Base-by-base conservation (phyloP, 495 filamentous ascomycete species). In the Rostrohypoxylon terebratum region DNA sequence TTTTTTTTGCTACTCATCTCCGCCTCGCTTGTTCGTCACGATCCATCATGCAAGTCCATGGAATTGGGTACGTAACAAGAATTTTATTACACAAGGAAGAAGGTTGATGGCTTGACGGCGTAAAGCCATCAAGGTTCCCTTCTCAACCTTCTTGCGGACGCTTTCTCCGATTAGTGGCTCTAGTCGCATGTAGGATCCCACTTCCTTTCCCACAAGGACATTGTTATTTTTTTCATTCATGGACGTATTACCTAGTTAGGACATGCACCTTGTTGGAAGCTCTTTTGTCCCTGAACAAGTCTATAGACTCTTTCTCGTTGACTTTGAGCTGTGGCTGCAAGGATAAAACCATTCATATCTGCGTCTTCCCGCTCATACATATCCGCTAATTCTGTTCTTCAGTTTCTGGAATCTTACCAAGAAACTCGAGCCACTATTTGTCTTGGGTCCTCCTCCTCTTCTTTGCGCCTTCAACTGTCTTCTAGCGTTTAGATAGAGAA, bases 101-200 rank as follows among this genome's bases (percentile, higher is more conserved):
- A 58, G 36, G 47, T 28, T 61, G 16, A 57, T 62, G 20, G 51
- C 34, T 28, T 61, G 11, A 57, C 58, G 20, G 51, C 34, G 59
- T 34, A 55, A 61, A 28, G 47, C 71, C 71, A 73, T 69, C 71
- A 69, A 66, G 71, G 71, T 73, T 66, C 66, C 68, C 57, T 63
- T 5, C 6, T 28, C 28, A 28, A 3, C 28, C 28, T 28, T 28
- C 55, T 53, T 31, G 18, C 36, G 11, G 33, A 13, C 53, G 45
- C 14, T 25, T 11, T 65, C 53, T 60, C 54, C 60, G 51, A 13
- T 36, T 59, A 40, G 31, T 60, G 5, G 25, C 55, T 34, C 45
- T 51, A 62, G 61, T 58, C 53, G 42, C 51, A 33, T 63, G 14
- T 11, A 66, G 18, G 45, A 31, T 44, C 55, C 18, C n/a, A 34